These are phyloP conservation scores for Yamadazyma songkhlaensis DNA, from an alignment of 1,139 yeast genomes.

Conservation along the genomic window DNA sequence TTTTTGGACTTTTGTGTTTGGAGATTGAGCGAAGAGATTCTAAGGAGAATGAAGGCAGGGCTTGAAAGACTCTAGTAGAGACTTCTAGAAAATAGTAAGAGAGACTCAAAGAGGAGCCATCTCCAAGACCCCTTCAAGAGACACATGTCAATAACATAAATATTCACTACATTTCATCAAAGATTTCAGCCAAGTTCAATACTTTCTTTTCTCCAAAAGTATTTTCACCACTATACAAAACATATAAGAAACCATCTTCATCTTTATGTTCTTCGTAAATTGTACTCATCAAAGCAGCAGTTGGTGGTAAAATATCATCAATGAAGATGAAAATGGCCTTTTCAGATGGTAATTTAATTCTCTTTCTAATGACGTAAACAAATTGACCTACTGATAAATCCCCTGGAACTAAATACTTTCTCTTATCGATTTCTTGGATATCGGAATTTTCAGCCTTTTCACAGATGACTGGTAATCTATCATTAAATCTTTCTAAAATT, in stretches of 20 bases:
- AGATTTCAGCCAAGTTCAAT: constrained; percentile 13
- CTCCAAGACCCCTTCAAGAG: too few relatives aligned
- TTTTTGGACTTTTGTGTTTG: too few relatives aligned
- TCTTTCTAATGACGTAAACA: constrained; percentile 93
- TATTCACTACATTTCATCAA: constrained; percentile 2
- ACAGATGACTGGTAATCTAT: constrained; percentile 94
- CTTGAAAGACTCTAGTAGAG: too few relatives aligned
- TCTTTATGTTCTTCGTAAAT: constrained; percentile 96
- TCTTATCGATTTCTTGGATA: constrained; percentile 93
- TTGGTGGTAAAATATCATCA: constrained; percentile 94
- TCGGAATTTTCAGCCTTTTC: constrained; percentile 97
- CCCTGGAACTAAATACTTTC: constrained; percentile 93
- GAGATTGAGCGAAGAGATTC: too few relatives aligned
- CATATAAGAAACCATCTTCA: constrained; percentile 94
- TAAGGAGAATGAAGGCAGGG: too few relatives aligned
- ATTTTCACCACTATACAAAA: constrained; percentile 85
- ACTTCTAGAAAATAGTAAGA: too few relatives aligned
- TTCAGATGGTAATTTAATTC: constrained; percentile 93
- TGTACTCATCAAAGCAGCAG: constrained; percentile 93
- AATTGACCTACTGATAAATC: constrained; percentile 97
- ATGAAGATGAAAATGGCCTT: constrained; percentile 97
- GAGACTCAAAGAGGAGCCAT: too few relatives aligned
- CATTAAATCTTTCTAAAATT: constrained; percentile 83
- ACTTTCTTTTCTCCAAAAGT: constrained; percentile 59
- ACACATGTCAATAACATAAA: too few relatives aligned